Evolutionary conservation across 2,329 filamentous ascomycete species (phyloP).

Genomic region (Colletotrichum eremochloae): DNA sequence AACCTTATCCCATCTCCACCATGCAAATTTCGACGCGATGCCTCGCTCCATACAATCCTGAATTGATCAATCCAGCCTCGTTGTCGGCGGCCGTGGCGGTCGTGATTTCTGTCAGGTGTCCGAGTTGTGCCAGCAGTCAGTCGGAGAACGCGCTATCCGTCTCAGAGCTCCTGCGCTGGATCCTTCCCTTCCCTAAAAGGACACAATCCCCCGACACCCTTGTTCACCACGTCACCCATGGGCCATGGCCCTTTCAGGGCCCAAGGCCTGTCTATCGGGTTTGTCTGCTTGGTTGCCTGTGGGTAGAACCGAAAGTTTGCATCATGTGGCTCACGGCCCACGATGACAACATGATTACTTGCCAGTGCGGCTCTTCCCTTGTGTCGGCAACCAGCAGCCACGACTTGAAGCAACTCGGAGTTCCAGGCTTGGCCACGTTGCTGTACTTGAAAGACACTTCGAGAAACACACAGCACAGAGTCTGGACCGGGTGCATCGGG

Average conservation of each 20-base stretch:
- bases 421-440: constrained; percentile 24
- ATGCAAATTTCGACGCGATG: constrained; percentile 32
- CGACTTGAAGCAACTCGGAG: constrained; percentile 5
- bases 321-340: not conserved
- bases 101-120: not conserved
- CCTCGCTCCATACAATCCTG: constrained; percentile 16
- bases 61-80: constrained; percentile 24
- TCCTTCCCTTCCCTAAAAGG: not conserved
- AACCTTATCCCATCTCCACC: constrained; percentile 24
- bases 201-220: constrained; percentile 3
- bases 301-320: constrained; percentile 11
- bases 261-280: not conserved
- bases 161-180: constrained; percentile 16
- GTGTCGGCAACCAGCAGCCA: constrained; percentile 12
- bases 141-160: constrained; percentile 7
- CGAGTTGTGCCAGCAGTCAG: constrained; percentile 9
- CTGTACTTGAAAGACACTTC: constrained; percentile 10
- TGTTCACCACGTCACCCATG: constrained; percentile 30
- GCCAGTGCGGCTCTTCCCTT: not conserved
- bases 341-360: constrained; percentile 3
- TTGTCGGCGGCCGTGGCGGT: constrained; percentile 34
- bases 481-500: not conserved
- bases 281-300: constrained; percentile 3
- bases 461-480: not conserved
- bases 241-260: constrained; percentile 15